Conservation (phyloP, 2,329 filamentous ascomycete genomes). For the Fusarium acutatum region DNA sequence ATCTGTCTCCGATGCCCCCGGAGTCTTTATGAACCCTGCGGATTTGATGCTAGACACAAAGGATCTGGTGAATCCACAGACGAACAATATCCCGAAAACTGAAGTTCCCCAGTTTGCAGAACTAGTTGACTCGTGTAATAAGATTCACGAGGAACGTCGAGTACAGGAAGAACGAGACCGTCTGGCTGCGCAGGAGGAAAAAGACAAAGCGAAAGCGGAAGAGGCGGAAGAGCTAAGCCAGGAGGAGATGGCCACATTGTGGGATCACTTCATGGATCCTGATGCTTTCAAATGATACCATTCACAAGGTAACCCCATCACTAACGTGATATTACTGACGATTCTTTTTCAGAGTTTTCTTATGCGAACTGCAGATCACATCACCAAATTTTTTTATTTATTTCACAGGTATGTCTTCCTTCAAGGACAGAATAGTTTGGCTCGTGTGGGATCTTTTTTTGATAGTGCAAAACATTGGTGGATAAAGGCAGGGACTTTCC, state of each 20-base stretch:
- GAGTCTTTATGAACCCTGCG: background rate
- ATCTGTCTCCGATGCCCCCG: background rate
- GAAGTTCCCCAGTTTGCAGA: background rate
- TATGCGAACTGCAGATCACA: background rate
- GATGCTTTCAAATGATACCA: background rate
- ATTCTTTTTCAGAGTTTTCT: background rate
- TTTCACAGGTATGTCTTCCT: background rate
- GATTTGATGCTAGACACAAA: background rate
- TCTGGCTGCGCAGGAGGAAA: background rate
- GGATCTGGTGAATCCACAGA: background rate
- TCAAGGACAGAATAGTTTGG: background rate
- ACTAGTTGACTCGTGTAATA: background rate
- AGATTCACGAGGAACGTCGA: background rate
- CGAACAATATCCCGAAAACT: background rate
- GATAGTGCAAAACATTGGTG: background rate
- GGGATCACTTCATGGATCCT: background rate
- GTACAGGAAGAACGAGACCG: background rate
- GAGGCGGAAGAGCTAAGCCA: background rate
- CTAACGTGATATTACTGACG: background rate
- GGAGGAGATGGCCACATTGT: background rate
- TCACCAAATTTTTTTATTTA: too few species aligned
- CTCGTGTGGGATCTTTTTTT: background rate
- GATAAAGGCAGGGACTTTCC: background rate
- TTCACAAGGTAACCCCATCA: background rate
- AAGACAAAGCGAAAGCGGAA: background rate